Evolutionary conservation across 129 eudicot species (phyloP).

Genomic region (Silybum marianum): DNA sequence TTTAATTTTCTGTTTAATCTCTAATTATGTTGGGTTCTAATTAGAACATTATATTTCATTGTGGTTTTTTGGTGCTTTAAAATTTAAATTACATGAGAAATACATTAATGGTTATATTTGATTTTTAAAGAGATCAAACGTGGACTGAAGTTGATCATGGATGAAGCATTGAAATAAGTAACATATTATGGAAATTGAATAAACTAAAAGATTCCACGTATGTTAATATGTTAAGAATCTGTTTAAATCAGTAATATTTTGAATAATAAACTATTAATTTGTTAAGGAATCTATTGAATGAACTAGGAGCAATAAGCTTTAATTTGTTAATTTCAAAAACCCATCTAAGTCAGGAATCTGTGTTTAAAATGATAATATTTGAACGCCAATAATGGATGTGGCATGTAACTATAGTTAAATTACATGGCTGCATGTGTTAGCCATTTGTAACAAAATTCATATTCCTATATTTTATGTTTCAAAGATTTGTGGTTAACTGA

Average conservation of each 20-base stretch:
- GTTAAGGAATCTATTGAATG: not conserved
- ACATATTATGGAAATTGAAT: not conserved
- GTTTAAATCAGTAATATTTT: not conserved
- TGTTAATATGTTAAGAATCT: not conserved
- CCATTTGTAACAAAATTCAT: not conserved
- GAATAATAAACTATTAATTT: not conserved
- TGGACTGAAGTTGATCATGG: not conserved
- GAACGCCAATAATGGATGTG: not conserved
- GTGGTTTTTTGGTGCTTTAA: too few species aligned
- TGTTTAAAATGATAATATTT: not conserved
- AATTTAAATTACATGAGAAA: too few species aligned
- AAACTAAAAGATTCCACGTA: not conserved
- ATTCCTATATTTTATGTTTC: not conserved
- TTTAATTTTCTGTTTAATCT: too few species aligned
- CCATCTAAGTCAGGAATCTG: slow-evolving; percentile 6
- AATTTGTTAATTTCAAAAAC: not conserved
- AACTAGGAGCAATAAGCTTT: not conserved
- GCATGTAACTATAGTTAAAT: not conserved
- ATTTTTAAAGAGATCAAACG: not conserved
- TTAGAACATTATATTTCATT: not conserved
- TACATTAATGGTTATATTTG: not conserved
- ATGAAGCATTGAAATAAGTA: not conserved
- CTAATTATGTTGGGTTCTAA: too few species aligned
- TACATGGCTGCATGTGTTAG: not conserved
- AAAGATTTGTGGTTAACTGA: not conserved